phyloP scores from a whole-genome alignment of 75 land plant genomes.

The Picea glauca region DNA sequence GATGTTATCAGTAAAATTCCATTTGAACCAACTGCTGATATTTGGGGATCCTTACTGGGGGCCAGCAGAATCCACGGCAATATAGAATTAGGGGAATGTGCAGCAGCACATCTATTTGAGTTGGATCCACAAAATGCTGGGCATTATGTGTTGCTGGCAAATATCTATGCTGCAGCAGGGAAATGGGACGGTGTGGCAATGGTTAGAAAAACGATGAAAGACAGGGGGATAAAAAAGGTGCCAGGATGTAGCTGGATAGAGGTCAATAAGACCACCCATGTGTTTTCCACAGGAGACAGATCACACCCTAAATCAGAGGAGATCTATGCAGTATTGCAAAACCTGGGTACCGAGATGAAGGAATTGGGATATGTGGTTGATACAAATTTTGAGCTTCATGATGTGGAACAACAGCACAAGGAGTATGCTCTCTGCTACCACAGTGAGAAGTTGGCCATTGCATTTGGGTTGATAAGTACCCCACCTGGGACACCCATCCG shows the following conservation, averaged over 20 bases:
- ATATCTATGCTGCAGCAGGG: neutral
- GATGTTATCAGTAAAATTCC: neutral
- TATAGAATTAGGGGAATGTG: neutral
- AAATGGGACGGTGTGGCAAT: neutral
- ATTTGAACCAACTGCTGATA: neutral
- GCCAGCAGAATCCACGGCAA: neutral
- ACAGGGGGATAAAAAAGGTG: neutral
- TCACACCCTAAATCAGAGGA: neutral
- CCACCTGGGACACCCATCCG: neutral
- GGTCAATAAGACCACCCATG: neutral
- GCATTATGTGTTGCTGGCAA: neutral
- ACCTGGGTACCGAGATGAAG: neutral
- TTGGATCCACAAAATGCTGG: neutral
- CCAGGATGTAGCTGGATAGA: neutral
- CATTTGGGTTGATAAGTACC: neutral
- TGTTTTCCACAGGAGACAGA: neutral
- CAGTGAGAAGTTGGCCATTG: slow-evolving; percentile 4
- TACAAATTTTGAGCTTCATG: neutral
- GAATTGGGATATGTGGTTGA: neutral
- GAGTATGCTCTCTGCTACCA: neutral
- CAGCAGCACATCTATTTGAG: neutral
- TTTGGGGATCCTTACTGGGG: neutral
- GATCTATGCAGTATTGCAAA: neutral
- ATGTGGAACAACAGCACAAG: neutral
- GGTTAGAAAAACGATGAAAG: neutral